Evolutionary conservation across 169 alveolate genomes (phyloP).

Genomic region (Plasmodium relictum): DNA sequence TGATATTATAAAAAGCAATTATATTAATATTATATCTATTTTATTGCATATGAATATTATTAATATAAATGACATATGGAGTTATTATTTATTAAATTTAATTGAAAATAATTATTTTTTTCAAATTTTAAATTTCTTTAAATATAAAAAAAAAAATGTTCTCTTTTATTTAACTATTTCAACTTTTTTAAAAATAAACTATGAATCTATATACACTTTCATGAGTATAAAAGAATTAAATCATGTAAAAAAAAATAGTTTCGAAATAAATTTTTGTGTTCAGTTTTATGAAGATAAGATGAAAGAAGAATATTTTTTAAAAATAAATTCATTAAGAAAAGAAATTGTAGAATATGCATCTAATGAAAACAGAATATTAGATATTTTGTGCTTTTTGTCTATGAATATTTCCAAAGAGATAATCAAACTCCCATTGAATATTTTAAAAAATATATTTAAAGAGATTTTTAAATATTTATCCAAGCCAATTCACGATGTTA

Average conservation of each 20-base stretch:
- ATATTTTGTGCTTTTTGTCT: constrained; percentile 5
- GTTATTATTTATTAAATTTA: neutral
- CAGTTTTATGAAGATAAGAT: neutral
- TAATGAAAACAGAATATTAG: constrained; percentile 24
- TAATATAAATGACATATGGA: constrained; percentile 46
- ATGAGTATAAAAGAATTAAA: neutral
- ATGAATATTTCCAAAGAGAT: constrained; percentile 23
- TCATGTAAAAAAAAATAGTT: neutral
- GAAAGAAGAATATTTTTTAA: constrained; percentile 8
- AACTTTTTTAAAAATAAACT: constrained; percentile 26
- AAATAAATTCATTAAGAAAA: constrained; percentile 17
- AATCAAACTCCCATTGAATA: constrained; percentile 26
- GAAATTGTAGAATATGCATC: constrained; percentile 10
- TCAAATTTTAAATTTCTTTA: constrained; percentile 34
- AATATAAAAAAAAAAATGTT: constrained; percentile 13
- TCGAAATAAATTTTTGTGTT: neutral
- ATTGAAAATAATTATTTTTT: constrained; percentile 31
- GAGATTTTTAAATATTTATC: constrained; percentile 39
- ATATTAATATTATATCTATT: constrained; percentile 13
- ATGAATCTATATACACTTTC: constrained; percentile 4
- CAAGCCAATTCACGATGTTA: constrained; percentile 62
- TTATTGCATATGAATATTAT: constrained; percentile 44
- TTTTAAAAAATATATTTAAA: constrained; percentile 33
- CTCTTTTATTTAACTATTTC: constrained; percentile 53
- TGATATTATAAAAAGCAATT: constrained; percentile 3